Evolutionary conservation across 2,329 filamentous ascomycete genomes (phyloP).

Genomic region (Cyanodermella asteris): DNA sequence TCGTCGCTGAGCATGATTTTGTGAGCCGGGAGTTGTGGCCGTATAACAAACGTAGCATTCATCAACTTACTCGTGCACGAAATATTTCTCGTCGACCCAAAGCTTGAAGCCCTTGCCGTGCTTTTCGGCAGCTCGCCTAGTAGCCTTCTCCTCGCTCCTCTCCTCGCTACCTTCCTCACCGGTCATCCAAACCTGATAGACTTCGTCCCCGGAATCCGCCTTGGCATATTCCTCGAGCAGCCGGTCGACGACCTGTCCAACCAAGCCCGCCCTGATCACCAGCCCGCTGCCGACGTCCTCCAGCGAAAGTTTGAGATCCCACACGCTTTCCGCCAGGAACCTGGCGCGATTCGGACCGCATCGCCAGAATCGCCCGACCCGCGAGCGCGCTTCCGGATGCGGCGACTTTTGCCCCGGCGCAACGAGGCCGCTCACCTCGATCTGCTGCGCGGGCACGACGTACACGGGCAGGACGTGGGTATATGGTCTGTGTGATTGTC

Average conservation of each 20-base stretch:
- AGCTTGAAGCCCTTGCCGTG: conserved; percentile 37
- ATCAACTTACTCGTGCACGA: conserved; percentile 49
- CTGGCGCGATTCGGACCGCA: conserved; percentile 50
- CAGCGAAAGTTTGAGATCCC: conserved; percentile 45
- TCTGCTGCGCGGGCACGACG: conserved; percentile 45
- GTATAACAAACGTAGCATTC: background rate
- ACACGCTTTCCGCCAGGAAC: conserved; percentile 51
- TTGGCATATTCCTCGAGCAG: conserved; percentile 29
- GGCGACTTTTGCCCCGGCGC: conserved; percentile 29
- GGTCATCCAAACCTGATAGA: conserved; percentile 53
- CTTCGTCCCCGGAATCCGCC: conserved; percentile 19
- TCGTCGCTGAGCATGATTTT: conserved; percentile 38
- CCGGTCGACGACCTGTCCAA: conserved; percentile 35
- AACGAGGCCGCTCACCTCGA: conserved; percentile 50
- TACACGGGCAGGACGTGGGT: conserved; percentile 54
- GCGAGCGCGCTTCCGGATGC: conserved; percentile 45
- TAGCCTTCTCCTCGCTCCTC: conserved; percentile 35
- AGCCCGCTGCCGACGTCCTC: conserved; percentile 38
- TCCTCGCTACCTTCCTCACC: conserved; percentile 50
- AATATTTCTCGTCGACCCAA: conserved; percentile 59
- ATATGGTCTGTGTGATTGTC: conserved; percentile 21
- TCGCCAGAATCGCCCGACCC: conserved; percentile 46
- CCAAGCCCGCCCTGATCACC: conserved; percentile 38
- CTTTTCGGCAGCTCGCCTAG: conserved; percentile 31
- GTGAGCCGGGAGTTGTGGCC: background rate